Evolutionary conservation across 2,329 filamentous ascomycete genomes (phyloP).

Genomic region (Pochonia chlamydosporia): DNA sequence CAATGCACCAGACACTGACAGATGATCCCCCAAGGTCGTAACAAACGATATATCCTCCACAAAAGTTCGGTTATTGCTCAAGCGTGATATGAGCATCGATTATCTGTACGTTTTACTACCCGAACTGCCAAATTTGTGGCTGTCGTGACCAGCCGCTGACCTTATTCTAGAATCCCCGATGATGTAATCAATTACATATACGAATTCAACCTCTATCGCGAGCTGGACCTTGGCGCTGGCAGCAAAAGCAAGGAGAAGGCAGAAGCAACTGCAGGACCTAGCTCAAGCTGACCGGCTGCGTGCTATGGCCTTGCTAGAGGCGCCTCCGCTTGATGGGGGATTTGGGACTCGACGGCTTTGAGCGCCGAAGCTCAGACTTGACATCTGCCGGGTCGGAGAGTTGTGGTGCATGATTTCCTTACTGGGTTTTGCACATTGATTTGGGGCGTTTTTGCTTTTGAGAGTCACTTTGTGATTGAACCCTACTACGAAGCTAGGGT

Average conservation of each 20-base stretch:
- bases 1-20: background rate
- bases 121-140: background rate
- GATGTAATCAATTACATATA: constrained; percentile 71
- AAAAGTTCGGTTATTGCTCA: constrained; percentile 75
- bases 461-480: too few species aligned
- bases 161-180: constrained; percentile 46
- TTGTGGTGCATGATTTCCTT: too few species aligned
- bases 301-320: too few species aligned
- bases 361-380: too few species aligned
- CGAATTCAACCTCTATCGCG: constrained; percentile 58
- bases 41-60: constrained; percentile 82
- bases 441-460: too few species aligned
- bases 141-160: too few species aligned
- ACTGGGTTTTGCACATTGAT: too few species aligned
- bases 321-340: too few species aligned
- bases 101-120: constrained; percentile 39
- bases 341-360: too few species aligned
- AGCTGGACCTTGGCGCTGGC: constrained; percentile 27
- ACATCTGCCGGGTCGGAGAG: too few species aligned
- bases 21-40: constrained; percentile 35
- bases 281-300: constrained; percentile 24
- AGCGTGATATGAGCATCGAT: constrained; percentile 75
- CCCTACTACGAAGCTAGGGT: too few species aligned
- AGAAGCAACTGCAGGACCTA: constrained; percentile 15
- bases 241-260: constrained; percentile 19